phyloP scores from a whole-genome alignment of 2,329 filamentous ascomycete species.

The Fusarium decemcellulare region DNA sequence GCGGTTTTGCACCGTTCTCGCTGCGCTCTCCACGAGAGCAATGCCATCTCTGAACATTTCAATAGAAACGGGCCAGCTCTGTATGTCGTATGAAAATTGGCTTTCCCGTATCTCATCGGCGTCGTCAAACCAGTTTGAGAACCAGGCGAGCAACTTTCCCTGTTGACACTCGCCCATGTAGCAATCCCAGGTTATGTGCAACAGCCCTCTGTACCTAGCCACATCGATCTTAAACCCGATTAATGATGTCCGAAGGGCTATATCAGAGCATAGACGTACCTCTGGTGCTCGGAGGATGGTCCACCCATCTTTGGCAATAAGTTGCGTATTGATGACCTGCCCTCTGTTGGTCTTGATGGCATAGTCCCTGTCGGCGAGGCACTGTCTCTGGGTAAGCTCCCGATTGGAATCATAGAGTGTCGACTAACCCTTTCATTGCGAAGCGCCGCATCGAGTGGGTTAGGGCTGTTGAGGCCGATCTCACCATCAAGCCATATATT shows the following conservation, averaged over 20 bases:
- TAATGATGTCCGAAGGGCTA: no score
- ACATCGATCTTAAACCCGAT: background rate
- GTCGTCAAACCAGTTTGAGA: background rate
- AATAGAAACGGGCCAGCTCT: background rate
- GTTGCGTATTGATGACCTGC: background rate
- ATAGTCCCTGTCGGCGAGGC: background rate
- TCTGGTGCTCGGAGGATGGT: background rate
- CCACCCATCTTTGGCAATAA: background rate
- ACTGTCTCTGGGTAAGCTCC: background rate
- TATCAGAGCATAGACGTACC: background rate
- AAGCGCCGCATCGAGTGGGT: background rate
- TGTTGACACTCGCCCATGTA: background rate
- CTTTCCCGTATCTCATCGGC: background rate
- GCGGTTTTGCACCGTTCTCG: background rate
- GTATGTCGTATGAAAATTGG: background rate
- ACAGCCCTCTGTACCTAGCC: background rate
- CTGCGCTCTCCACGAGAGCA: constrained; percentile 5
- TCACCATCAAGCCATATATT: background rate
- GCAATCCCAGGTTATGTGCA: background rate
- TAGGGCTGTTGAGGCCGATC: background rate
- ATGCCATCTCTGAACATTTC: background rate
- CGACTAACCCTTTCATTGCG: background rate
- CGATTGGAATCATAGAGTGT: no score
- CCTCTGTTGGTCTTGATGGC: background rate
- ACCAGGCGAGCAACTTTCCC: background rate